Evolutionary conservation across 345 rosid genomes (phyloP).

Genomic region (Pugionium dolabratum): DNA sequence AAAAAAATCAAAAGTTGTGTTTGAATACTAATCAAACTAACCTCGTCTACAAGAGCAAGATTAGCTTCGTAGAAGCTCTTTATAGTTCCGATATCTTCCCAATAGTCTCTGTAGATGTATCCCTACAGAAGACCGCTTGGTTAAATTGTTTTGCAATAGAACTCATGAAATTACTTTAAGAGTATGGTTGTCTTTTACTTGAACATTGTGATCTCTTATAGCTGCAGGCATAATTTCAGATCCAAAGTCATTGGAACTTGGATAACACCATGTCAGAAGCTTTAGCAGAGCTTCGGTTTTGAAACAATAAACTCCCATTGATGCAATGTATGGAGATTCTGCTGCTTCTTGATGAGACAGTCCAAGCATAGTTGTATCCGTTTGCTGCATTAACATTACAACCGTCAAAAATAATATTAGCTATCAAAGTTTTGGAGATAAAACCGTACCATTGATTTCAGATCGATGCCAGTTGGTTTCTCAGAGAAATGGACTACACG

Average conservation of each 20-base stretch:
- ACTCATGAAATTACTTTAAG: not conserved
- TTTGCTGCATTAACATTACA: conserved; percentile 54
- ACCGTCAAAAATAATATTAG: conserved; percentile 3
- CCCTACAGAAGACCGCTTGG: conserved; percentile 47
- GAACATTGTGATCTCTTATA: conserved; percentile 73
- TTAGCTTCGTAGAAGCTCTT: conserved; percentile 89
- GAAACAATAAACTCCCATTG: conserved; percentile 93
- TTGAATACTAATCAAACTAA: conserved; percentile 32
- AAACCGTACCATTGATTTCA: conserved; percentile 69
- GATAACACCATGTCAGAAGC: conserved; percentile 73
- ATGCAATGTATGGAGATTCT: conserved; percentile 72
- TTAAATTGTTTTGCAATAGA: not conserved
- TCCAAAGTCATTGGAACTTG: conserved; percentile 86
- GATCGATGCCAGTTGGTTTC: conserved; percentile 78
- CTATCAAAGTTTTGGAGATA: conserved; percentile 1
- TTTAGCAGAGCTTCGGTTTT: conserved; percentile 70
- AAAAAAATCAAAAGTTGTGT: not conserved
- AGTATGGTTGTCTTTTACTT: conserved; percentile 47
- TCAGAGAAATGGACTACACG: conserved; percentile 70
- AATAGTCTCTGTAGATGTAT: conserved; percentile 78
- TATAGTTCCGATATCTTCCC: conserved; percentile 97
- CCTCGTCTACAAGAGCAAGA: conserved; percentile 91
- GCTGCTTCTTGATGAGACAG: conserved; percentile 66
- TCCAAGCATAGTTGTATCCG: conserved; percentile 68
- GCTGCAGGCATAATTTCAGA: conserved; percentile 95